Base-by-base conservation (phyloP, 2,329 filamentous ascomycete species). In the Monosporascus sp. region DNA sequence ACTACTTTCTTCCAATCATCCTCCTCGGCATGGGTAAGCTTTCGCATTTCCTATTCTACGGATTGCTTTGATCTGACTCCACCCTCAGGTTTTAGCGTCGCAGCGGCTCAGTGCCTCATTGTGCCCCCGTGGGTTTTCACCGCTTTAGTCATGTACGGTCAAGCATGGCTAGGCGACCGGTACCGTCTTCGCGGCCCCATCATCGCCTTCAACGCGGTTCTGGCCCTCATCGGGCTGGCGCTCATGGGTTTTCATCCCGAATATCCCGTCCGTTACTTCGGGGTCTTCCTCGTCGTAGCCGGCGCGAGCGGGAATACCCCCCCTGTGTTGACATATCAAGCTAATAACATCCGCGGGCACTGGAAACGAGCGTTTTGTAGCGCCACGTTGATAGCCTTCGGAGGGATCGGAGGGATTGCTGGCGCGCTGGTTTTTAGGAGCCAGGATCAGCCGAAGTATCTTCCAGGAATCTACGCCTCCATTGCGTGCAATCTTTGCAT, bases 321-420 rank as follows among this genome's bases (percentile, higher is more conserved):
- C 0, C 78, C 84, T 2, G 77, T 83, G 46, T 83, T 95, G 75
- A 81, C 88, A 0, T 94, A 90, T 73, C 90, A 93, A 73, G 88
- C 89, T 43, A 94, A 93, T 73, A 95, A 95, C 71, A 87, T 95
- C 64, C 85, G 88, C 51, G 90, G 90, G 0, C 90, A 94, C 72
- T 95, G 90, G 89, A 95, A 93, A 74, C 83, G 91, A 48, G 90
- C 90, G 1, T 86, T 94, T 61, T 86, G 84, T 67, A 88, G 84
- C 55, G 88, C 90, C 2, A 87, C 85, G 0, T 79, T 93, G 2
- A 87, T 94, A 3, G 87, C 86, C 1, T 83, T 88, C 49, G 89
- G 89, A 7, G 89, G 88, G 2, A 75, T 95, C 26, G 90, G 90
- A 38, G 90, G 90, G 36, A 94, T 94, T 58, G 82, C 83, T 1